Conservation (phyloP, 148 eudicot species). For the Rhododendron simsii region DNA sequence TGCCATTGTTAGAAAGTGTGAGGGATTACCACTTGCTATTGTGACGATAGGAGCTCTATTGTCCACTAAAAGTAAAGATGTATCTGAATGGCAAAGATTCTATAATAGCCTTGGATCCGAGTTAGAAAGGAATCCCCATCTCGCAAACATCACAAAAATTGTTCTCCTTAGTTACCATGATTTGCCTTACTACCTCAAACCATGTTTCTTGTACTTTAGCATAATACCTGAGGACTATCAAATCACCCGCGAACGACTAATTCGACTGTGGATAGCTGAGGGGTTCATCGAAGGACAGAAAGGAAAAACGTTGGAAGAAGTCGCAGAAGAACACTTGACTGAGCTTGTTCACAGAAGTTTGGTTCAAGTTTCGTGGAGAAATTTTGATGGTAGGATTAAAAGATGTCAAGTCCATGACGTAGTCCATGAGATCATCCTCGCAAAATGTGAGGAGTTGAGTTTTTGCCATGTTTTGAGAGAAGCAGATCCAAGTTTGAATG, state of each 20-base stretch:
- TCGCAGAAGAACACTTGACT: neutral
- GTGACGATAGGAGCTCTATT: too few relatives aligned
- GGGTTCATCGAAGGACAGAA: neutral
- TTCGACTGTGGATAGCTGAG: conserved; percentile 5
- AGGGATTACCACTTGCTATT: too few relatives aligned
- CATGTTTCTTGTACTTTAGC: too few relatives aligned
- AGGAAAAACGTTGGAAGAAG: neutral
- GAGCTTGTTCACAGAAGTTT: neutral
- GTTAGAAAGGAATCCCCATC: too few relatives aligned
- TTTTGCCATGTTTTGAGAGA: neutral
- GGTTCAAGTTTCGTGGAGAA: neutral
- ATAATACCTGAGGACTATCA: neutral
- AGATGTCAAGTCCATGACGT: neutral
- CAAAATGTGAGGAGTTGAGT: neutral
- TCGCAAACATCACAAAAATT: too few relatives aligned
- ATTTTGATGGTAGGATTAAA: neutral
- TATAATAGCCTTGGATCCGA: too few relatives aligned
- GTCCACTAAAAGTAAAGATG: too few relatives aligned
- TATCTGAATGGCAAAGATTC: too few relatives aligned
- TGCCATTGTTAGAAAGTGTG: too few relatives aligned
- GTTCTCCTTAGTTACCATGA: too few relatives aligned
- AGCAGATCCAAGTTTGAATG: neutral
- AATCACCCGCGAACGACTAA: neutral
- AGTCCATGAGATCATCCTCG: neutral
- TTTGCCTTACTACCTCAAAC: too few relatives aligned